Percentiles rank a stretch among this genome's conserved stretches.
phyloP scores from a whole-genome alignment of 805 yeast genomes.

The Ascoidea asiatica region DNA sequence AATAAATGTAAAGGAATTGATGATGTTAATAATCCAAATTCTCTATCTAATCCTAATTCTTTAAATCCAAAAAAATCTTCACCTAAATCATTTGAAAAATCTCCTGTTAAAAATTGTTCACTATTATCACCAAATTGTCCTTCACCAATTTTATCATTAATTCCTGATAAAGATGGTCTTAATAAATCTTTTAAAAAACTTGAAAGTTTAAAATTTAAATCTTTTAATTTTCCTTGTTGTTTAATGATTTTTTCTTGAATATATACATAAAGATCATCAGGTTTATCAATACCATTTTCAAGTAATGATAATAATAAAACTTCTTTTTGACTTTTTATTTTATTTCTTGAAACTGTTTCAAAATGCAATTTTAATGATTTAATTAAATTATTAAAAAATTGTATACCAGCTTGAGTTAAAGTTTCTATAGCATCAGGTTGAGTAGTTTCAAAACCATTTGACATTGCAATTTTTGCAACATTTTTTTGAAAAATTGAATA shows the following conservation, averaged over 20 bases:
- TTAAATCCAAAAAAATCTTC: slow-evolving; percentile 97
- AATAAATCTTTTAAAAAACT: slow-evolving; percentile 64
- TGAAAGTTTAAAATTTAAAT: slow-evolving; percentile 53
- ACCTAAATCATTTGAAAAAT: slow-evolving; percentile 84
- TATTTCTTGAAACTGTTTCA: slow-evolving; percentile 39
- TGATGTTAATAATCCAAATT: slow-evolving; percentile 70
- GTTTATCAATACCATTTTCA: slow-evolving; percentile 79
- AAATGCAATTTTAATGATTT: slow-evolving; percentile 55
- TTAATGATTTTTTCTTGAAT: slow-evolving; percentile 59
- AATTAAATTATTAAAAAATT: slow-evolving; percentile 62
- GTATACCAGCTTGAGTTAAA: slow-evolving; percentile 73
- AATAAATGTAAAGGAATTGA: slow-evolving; percentile 83
- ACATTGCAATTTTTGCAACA: slow-evolving; percentile 74
- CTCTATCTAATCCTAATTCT: slow-evolving; percentile 87
- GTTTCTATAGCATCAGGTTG: slow-evolving; percentile 68
- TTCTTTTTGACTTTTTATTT: slow-evolving; percentile 24
- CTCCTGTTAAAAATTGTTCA: slow-evolving; percentile 91
- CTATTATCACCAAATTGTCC: slow-evolving; percentile 76
- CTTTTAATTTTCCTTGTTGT: slow-evolving; percentile 56
- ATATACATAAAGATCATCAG: slow-evolving; percentile 63
- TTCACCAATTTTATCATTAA: slow-evolving; percentile 49
- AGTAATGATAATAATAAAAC: slow-evolving; percentile 46
- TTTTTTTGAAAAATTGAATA: slow-evolving; percentile 53
- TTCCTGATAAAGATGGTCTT: slow-evolving; percentile 47
- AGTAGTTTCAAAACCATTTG: slow-evolving; percentile 80